Evolutionary conservation across 2,329 filamentous ascomycete genomes (phyloP).

Genomic region (Fusarium udum): DNA sequence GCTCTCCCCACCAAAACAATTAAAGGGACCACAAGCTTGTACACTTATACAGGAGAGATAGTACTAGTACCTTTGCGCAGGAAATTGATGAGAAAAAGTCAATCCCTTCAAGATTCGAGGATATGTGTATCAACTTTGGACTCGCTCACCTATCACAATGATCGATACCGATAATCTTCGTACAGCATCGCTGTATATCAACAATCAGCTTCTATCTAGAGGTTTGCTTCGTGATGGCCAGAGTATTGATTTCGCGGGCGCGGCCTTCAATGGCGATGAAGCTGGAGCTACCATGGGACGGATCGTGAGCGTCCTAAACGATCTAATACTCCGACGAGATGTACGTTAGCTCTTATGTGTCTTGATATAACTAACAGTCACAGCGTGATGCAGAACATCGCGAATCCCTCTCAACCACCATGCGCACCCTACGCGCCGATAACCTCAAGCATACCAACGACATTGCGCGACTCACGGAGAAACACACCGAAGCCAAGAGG

Average conservation of each 20-base stretch:
- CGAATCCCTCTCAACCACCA: slow-evolving; percentile 80
- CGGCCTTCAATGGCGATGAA: slow-evolving; percentile 65
- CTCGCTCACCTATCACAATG: slow-evolving; percentile 50
- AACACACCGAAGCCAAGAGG: slow-evolving; percentile 63
- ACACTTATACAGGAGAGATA: slow-evolving; percentile 28
- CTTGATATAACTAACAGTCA: slow-evolving; percentile 23
- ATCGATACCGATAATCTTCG: slow-evolving; percentile 69
- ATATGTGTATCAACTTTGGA: slow-evolving; percentile 33
- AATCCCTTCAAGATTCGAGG: slow-evolving; percentile 26
- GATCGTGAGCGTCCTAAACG: slow-evolving; percentile 93
- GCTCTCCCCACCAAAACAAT: slow-evolving; percentile 42
- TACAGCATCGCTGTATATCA: slow-evolving; percentile 76
- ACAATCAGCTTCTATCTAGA: slow-evolving; percentile 74
- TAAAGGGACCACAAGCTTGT: slow-evolving; percentile 28
- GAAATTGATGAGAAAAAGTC: slow-evolving; percentile 20
- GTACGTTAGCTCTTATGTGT: slow-evolving; percentile 56
- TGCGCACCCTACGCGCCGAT: slow-evolving; percentile 80
- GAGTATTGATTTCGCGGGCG: slow-evolving; percentile 82
- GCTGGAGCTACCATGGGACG: slow-evolving; percentile 75
- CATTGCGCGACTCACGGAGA: slow-evolving; percentile 66
- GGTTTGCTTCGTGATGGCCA: slow-evolving; percentile 74
- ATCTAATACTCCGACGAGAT: slow-evolving; percentile 89
- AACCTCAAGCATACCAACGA: slow-evolving; percentile 77
- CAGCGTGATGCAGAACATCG: slow-evolving; percentile 90
- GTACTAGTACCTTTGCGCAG: slow-evolving; percentile 11